These are phyloP conservation scores for Diphasiastrum complanatum DNA, from an alignment of 83 land plant species.

Conservation along the genomic window DNA sequence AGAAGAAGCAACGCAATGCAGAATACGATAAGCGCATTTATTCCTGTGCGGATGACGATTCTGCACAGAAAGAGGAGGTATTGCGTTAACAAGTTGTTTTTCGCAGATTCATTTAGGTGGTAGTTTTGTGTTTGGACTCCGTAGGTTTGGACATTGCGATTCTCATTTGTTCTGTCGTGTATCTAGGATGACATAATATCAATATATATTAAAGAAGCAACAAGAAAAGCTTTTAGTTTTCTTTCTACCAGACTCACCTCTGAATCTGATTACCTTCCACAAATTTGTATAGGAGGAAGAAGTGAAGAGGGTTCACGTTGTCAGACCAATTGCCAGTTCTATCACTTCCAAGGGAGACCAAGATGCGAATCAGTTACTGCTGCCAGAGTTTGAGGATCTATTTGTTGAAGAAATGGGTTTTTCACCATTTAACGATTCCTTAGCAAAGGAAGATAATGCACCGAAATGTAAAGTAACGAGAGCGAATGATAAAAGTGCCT, in stretches of 20 bases:
- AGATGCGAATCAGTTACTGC: constrained; percentile 45
- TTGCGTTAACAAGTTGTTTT: background rate
- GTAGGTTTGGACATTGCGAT: too few species aligned
- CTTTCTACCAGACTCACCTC: too few species aligned
- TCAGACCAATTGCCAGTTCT: constrained; percentile 37
- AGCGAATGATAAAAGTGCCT: too few species aligned
- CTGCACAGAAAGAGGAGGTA: constrained; percentile 9
- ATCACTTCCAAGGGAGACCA: constrained; percentile 23
- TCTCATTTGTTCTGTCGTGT: too few species aligned
- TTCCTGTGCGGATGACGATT: constrained; percentile 4
- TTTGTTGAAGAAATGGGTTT: constrained; percentile 52
- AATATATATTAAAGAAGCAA: too few species aligned
- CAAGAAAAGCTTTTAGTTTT: too few species aligned
- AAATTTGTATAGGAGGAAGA: constrained; percentile 47
- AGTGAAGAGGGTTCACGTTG: constrained; percentile 62
- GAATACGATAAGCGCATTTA: too few species aligned
- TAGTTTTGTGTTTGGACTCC: background rate
- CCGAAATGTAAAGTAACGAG: constrained; percentile 18
- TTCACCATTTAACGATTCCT: constrained; percentile 36
- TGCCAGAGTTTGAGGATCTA: constrained; percentile 73
- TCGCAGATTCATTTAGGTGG: background rate
- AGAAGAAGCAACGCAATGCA: constrained; percentile 2
- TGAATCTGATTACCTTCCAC: constrained; percentile 33
- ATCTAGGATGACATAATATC: too few species aligned
- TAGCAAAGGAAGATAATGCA: constrained; percentile 15